Evolutionary conservation across 2,329 filamentous ascomycete species (phyloP).

Genomic region (Metarhizium humberi): DNA sequence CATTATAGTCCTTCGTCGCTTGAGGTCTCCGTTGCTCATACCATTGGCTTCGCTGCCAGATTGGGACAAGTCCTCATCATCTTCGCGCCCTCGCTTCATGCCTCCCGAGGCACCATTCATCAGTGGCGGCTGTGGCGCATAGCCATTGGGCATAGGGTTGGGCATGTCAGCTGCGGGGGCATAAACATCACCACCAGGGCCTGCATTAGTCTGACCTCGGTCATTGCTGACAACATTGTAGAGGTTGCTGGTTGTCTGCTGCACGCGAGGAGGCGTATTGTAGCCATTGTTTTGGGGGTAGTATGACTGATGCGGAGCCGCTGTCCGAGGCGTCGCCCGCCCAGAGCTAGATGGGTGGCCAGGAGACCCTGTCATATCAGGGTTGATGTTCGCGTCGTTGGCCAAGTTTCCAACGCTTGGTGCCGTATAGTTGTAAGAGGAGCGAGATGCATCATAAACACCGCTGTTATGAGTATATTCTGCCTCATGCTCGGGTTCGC

Average conservation of each 20-base stretch:
- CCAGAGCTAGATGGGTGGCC: slow-evolving; percentile 72
- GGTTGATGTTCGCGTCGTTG: slow-evolving; percentile 69
- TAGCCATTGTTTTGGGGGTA: slow-evolving; percentile 64
- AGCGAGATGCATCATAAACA: slow-evolving; percentile 63
- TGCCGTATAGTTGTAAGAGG: slow-evolving; percentile 69
- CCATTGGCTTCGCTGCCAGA: slow-evolving; percentile 42
- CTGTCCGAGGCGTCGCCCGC: slow-evolving; percentile 75
- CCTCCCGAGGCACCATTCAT: slow-evolving; percentile 51
- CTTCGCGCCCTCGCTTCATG: slow-evolving; percentile 42
- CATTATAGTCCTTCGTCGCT: slow-evolving; percentile 71
- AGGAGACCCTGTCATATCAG: slow-evolving; percentile 77
- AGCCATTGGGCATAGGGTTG: slow-evolving; percentile 48
- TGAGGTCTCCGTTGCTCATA: slow-evolving; percentile 49
- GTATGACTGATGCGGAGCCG: slow-evolving; percentile 60
- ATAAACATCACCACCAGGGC: slow-evolving; percentile 59
- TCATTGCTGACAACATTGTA: slow-evolving; percentile 87
- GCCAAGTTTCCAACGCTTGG: slow-evolving; percentile 56
- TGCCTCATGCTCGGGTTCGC: slow-evolving; percentile 65
- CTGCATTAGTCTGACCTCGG: slow-evolving; percentile 50
- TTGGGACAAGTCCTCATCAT: slow-evolving; percentile 51
- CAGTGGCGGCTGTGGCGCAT: slow-evolving; percentile 51
- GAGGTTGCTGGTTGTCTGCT: slow-evolving; percentile 65
- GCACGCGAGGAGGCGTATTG: slow-evolving; percentile 65
- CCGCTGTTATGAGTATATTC: slow-evolving; percentile 83
- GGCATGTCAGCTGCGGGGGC: slow-evolving; percentile 53